These are phyloP conservation scores for Macadamia tetraphylla DNA, from an alignment of 164 flowering plant genomes.

Conservation along the genomic window DNA sequence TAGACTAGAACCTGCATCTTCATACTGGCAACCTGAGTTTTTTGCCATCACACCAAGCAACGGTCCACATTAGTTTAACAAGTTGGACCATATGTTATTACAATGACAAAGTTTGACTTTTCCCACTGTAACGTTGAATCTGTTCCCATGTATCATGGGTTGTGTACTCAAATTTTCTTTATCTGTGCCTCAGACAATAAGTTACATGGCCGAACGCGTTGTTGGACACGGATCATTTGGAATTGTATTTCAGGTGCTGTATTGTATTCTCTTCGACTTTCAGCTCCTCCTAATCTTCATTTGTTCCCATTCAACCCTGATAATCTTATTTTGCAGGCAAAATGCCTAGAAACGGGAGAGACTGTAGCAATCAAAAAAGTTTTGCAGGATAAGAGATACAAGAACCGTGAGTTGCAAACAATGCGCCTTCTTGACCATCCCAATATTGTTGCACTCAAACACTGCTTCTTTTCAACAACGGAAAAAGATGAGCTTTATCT, in stretches of 20 bases:
- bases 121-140: too few relatives aligned
- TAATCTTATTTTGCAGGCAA: slow-evolving; percentile 39
- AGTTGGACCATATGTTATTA: too few relatives aligned
- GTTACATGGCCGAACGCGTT: slow-evolving; percentile 79
- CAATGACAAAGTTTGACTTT: too few relatives aligned
- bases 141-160: too few relatives aligned
- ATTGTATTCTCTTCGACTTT: background rate
- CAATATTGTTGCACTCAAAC: slow-evolving; percentile 62
- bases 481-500: slow-evolving; percentile 74
- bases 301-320: background rate
- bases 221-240: slow-evolving; percentile 80
- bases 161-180: too few relatives aligned
- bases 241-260: slow-evolving; percentile 63
- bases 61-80: too few relatives aligned
- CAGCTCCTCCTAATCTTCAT: too few relatives aligned
- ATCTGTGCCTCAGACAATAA: slow-evolving; percentile 40
- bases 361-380: slow-evolving; percentile 78
- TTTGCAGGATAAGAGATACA: slow-evolving; percentile 68
- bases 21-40: too few relatives aligned
- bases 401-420: slow-evolving; percentile 74
- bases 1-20: too few relatives aligned
- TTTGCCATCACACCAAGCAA: too few relatives aligned
- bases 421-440: slow-evolving; percentile 85
- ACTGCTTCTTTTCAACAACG: slow-evolving; percentile 77
- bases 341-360: slow-evolving; percentile 75